These are phyloP conservation scores for Hanseniaspora vineae DNA, from an alignment of 805 yeast species.

Conservation along the genomic window DNA sequence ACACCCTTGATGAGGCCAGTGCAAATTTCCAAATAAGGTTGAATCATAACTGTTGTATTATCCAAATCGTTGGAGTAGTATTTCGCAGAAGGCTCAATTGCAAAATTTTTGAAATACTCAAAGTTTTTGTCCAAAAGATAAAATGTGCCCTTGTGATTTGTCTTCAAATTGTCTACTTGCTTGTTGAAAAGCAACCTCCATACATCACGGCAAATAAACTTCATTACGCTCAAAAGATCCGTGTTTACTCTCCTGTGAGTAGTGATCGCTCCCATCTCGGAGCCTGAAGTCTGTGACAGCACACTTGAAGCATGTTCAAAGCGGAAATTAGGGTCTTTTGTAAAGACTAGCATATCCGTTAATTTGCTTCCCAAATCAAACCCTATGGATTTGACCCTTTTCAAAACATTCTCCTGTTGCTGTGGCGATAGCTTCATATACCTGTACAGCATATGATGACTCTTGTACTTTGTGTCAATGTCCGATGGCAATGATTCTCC, in stretches of 20 bases:
- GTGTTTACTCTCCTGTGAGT: slow-evolving; percentile 21
- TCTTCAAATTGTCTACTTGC: slow-evolving; percentile 83
- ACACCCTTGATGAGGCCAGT: slow-evolving; percentile 24
- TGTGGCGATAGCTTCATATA: slow-evolving; percentile 25
- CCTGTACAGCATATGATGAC: slow-evolving; percentile 29
- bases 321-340: slow-evolving; percentile 35
- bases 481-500: neutral
- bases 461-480: slow-evolving; percentile 5
- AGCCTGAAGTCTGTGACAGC: neutral
- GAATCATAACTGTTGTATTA: slow-evolving; percentile 3
- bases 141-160: slow-evolving; percentile 63
- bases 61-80: neutral
- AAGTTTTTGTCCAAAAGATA: slow-evolving; percentile 20
- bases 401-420: slow-evolving; percentile 36
- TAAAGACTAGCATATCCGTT: slow-evolving; percentile 33
- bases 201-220: slow-evolving; percentile 82
- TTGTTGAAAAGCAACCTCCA: slow-evolving; percentile 74
- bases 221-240: slow-evolving; percentile 74
- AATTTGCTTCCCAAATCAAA: slow-evolving; percentile 51
- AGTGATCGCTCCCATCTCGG: neutral
- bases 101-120: neutral
- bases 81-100: neutral
- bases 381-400: slow-evolving; percentile 59
- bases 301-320: slow-evolving; percentile 10
- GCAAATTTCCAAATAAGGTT: slow-evolving; percentile 23